Evolutionary conservation across 495 filamentous ascomycete species (phyloP).

Genomic region (Filosporella fistucella): DNA sequence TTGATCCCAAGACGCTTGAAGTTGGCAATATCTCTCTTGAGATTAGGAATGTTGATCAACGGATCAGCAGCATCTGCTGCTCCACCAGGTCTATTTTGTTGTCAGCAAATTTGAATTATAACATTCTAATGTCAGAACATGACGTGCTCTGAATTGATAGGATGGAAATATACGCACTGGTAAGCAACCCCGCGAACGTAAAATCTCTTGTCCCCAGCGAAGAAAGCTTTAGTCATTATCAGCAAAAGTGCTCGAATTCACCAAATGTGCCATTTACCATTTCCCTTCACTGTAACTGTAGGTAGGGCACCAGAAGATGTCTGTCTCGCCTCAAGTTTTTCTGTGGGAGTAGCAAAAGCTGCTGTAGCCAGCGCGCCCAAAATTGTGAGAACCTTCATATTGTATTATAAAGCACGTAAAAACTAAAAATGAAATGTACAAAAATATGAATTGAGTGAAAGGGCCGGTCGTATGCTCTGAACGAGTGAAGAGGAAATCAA

Average conservation of each 20-base stretch:
- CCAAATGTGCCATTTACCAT: conserved; percentile 28
- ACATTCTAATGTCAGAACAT: too few species aligned
- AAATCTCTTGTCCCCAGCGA: conserved; percentile 76
- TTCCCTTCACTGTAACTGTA: conserved; percentile 54
- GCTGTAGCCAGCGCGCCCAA: conserved; percentile 50
- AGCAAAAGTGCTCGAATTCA: too few species aligned
- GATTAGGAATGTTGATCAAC: conserved; percentile 63
- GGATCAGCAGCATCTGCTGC: conserved; percentile 74
- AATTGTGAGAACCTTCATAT: conserved; percentile 50
- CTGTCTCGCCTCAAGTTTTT: conserved; percentile 26
- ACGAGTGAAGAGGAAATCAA: too few species aligned
- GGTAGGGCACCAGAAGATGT: conserved; percentile 26
- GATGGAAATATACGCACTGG: too few species aligned
- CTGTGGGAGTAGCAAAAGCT: conserved; percentile 50
- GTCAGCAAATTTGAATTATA: too few species aligned
- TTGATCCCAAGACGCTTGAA: conserved; percentile 88
- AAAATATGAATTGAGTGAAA: too few species aligned
- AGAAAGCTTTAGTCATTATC: conserved; percentile 58
- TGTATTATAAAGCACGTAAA: too few species aligned
- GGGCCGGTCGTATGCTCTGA: too few species aligned
- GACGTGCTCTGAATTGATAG: too few species aligned
- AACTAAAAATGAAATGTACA: too few species aligned
- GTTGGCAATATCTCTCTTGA: conserved; percentile 77
- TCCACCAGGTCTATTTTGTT: conserved; percentile 86
- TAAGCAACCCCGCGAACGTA: conserved; percentile 96